Evolutionary conservation across 2,329 filamentous ascomycete genomes (phyloP).

Genomic region (Colletotrichum cordylinicola): DNA sequence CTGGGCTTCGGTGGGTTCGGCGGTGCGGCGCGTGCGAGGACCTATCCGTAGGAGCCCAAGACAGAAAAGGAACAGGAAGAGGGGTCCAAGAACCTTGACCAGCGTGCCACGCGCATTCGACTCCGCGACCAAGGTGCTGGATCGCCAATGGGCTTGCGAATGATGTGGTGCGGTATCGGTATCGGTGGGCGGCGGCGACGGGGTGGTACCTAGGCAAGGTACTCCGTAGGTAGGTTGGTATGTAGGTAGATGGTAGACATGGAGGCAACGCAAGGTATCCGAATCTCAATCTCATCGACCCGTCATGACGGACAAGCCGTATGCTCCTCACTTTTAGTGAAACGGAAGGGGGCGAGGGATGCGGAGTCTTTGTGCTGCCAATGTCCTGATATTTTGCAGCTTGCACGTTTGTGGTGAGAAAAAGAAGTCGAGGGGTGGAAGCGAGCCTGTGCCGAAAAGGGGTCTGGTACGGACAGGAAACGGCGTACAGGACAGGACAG

Average conservation of each 20-base stretch:
- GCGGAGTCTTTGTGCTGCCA: slow-evolving; percentile 16
- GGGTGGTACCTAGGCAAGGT: neutral
- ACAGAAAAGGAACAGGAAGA: neutral
- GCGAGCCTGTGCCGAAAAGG: neutral
- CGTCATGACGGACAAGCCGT: neutral
- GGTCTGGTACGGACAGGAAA: neutral
- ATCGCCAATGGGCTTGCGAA: neutral
- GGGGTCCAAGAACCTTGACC: neutral
- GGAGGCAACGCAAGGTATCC: neutral
- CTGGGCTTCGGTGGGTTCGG: neutral
- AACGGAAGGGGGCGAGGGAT: slow-evolving; percentile 12
- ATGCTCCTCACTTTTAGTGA: slow-evolving; percentile 6
- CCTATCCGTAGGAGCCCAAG: neutral
- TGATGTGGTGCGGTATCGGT: neutral
- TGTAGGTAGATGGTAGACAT: neutral
- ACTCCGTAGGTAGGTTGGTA: neutral
- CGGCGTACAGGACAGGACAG: neutral
- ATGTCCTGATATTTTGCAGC: neutral
- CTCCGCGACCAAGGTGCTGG: slow-evolving; percentile 14
- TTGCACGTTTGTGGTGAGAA: neutral
- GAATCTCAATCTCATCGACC: neutral
- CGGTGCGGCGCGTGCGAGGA: neutral
- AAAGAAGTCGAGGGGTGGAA: neutral
- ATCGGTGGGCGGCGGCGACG: neutral
- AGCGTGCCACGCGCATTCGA: slow-evolving; percentile 5